Evolutionary conservation across 2,329 filamentous ascomycete genomes (phyloP), one percentile per base, ranked within the genome.

Genomic region (Cladophialophora immunda): DNA sequence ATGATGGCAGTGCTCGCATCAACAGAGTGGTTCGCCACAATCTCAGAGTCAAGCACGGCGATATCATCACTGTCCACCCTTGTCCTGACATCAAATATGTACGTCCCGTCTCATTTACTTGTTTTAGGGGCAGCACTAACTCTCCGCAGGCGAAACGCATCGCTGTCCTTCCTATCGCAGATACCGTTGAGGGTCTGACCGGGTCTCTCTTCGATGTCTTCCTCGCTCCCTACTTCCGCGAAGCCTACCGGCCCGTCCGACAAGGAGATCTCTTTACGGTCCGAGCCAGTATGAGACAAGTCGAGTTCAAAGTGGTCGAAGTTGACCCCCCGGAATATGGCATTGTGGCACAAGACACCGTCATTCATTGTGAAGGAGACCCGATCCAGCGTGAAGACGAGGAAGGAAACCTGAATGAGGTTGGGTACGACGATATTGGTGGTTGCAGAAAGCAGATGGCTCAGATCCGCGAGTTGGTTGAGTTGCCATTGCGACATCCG

Each of bases 61-160:
- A 99, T 79, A 92, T 98, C 78, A 91, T 99, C 82, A 97, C 94
- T 68, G 93, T 99, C 71, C 93, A 98, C 83, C 89, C 96, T 63
- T 99, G 95, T 85, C 94, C 95, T 19, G 95, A 99, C 81, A 99
- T 99, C 86, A 99, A 99, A 97, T 99, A 99, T 81, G 94, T 97
- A 82, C 81, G 93, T 88, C 64, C 52, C n/a, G 22, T 52, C 54
- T 19, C 17, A 27, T 38, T n/a, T 17, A 17, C 9, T 29, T 19
- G n/a, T 6, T 36, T 25, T 32, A 15, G 19, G 30, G 29, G 56
- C 19, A 22, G 17, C 45, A 22, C 64, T 69, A 41, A 70, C 27
- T 32, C 30, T 64, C 25, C 65, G 60, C 71, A 97, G 94, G 95
- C 96, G 82, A 99, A 99, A 88, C 93, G 95, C 77, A 97, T 99